Base-by-base conservation (phyloP, 2,329 filamentous ascomycete genomes). In the Trichoderma sp. region DNA sequence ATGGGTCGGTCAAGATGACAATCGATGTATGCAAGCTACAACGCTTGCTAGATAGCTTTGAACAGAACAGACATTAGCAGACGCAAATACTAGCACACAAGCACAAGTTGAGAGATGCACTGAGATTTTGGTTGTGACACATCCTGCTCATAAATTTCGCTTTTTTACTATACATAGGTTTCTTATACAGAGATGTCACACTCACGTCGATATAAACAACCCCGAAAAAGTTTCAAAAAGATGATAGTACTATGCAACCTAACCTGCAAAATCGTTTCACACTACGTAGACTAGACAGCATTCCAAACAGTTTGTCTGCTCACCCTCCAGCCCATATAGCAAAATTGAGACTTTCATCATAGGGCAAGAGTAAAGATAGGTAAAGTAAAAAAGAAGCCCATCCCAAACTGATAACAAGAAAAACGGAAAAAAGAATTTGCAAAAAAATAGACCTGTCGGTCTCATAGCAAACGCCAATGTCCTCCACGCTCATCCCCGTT, bases 221-320 rank as follows among this genome's bases (percentile, higher is more conserved):
- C 70, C 68, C 61, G 14, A 66, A 47, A 71, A 71, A 49, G 37
- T 43, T 16, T 10, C n/a, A n/a, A 57, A 43, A 35, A n/a, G 29
- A 14, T 7, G 7, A 31, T 24, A 1, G 21, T 56, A 6, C 21
- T 43, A 43, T 56, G 55, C 53, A 67, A 67, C 40, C 43, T 31
- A 59, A 37, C 55, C 21, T 52, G 40, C 55, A 8, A 27, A 52
- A 67, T n/a, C 40, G 47, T 49, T 67, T 29, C 40, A 59, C 24
- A 47, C 64, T 57, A 47, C 37, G 5, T 37, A 52, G 33, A 52
- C 55, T 59, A 52, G 29, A 67, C 10, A 52, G 37, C 31, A 47
- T 37, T 59, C 40, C 40, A 67, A 67, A 24, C 10, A 59, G 21
- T 24, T 49, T 21, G 31, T 58, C 29, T 52, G 55, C 37, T 10